Conservation (phyloP, 108 stramenopile genomes). For the Nitzschia putrida region DNA sequence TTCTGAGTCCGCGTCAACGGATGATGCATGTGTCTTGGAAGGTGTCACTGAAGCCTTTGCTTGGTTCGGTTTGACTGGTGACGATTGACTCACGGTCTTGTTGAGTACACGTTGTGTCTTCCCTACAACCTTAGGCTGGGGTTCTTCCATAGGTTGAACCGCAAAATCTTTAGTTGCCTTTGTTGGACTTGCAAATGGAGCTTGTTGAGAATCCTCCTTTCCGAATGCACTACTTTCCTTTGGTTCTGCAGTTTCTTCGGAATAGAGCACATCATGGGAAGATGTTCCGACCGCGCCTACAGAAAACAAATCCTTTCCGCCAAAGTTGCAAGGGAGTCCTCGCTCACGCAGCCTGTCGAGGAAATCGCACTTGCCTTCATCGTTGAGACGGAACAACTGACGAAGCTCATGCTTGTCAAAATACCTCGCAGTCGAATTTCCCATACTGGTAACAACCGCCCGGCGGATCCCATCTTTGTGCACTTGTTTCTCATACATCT, state of each 20-base stretch:
- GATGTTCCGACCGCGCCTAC: constrained; percentile 68
- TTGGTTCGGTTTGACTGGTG: constrained; percentile 3
- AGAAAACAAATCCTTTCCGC: constrained; percentile 23
- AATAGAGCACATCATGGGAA: constrained; percentile 75
- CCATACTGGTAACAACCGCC: constrained; percentile 53
- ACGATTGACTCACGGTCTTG: constrained; percentile 6
- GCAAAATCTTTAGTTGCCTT: not conserved
- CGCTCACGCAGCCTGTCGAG: constrained; percentile 47
- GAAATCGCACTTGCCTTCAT: constrained; percentile 61
- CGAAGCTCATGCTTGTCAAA: constrained; percentile 68
- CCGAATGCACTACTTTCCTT: not conserved
- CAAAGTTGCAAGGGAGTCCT: not conserved
- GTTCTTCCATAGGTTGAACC: not conserved
- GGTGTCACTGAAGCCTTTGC: not conserved
- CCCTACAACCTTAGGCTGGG: constrained; percentile 6
- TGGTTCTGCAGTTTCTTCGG: constrained; percentile 2
- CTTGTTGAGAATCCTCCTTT: not conserved
- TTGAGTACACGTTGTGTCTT: constrained; percentile 20
- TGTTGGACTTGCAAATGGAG: constrained; percentile 33
- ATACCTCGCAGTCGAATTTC: constrained; percentile 51
- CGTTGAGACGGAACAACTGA: constrained; percentile 65
- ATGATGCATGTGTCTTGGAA: too few species aligned
- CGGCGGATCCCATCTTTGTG: constrained; percentile 84
- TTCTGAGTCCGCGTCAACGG: too few species aligned
- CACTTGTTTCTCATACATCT: constrained; percentile 73